These are phyloP conservation scores for Yarrowia sp. DNA, from an alignment of 805 yeast species.

Conservation along the genomic window DNA sequence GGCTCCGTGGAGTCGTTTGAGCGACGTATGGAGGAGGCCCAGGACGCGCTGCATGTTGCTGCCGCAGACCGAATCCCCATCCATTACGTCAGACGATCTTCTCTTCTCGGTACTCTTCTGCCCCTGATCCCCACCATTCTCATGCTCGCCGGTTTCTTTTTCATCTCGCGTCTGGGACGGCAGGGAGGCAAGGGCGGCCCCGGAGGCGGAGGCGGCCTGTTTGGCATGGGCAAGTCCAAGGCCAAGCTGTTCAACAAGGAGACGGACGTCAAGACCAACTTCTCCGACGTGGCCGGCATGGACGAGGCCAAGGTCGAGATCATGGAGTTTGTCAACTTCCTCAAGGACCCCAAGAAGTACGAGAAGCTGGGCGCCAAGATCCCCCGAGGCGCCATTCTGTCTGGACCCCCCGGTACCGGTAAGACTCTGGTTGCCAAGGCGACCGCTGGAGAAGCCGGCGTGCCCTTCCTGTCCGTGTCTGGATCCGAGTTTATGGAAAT, in stretches of 20 bases:
- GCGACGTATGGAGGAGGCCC: conserved; percentile 75
- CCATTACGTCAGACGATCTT: conserved; percentile 74
- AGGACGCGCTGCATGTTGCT: conserved; percentile 68
- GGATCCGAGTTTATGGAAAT: conserved; percentile 98
- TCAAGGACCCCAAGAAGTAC: conserved; percentile 88
- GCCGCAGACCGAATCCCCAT: conserved; percentile 79
- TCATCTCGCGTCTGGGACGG: conserved; percentile 65
- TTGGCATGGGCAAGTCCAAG: conserved; percentile 85
- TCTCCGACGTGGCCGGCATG: conserved; percentile 96
- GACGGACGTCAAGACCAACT: conserved; percentile 84
- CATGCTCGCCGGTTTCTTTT: conserved; percentile 87
- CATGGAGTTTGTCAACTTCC: conserved; percentile 95
- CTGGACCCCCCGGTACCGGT: conserved; percentile 99
- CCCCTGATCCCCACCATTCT: conserved; percentile 89
- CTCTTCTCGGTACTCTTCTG: conserved; percentile 64
- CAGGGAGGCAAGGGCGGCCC: conserved; percentile 57
- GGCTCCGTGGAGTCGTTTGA: conserved; percentile 93
- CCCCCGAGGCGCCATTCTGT: conserved; percentile 96
- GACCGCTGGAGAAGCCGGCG: conserved; percentile 99
- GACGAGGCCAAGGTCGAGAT: conserved; percentile 97
- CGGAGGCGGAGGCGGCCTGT: conserved; percentile 82
- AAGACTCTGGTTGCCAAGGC: conserved; percentile 96
- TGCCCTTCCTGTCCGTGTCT: conserved; percentile 92
- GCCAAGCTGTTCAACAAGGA: conserved; percentile 93
- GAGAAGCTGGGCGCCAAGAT: conserved; percentile 95